A percentile compares a stretch with the other conserved stretches of the same genome.
phyloP scores from a whole-genome alignment of 208 protist genomes.

The Novymonas esmeraldas region DNA sequence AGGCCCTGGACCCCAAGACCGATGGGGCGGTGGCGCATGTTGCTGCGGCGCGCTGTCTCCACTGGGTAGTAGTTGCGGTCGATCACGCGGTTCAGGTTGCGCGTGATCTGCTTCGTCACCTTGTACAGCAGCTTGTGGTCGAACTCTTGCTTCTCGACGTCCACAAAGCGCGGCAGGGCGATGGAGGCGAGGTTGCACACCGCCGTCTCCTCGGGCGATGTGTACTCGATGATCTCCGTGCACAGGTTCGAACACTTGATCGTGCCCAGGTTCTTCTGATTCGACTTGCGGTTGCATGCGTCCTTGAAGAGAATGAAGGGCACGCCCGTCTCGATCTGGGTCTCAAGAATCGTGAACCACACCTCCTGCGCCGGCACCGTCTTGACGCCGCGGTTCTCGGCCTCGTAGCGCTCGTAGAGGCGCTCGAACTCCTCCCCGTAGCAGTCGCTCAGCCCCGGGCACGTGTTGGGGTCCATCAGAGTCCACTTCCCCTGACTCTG shows the following conservation, averaged over 20 bases:
- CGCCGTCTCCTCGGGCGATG: constrained; percentile 96
- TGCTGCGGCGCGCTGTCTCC: constrained; percentile 93
- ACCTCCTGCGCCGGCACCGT: constrained; percentile 96
- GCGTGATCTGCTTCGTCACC: constrained; percentile 94
- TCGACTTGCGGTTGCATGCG: constrained; percentile 98
- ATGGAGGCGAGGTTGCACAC: constrained; percentile 99
- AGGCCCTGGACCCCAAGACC: constrained; percentile 99
- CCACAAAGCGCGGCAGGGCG: constrained; percentile 97
- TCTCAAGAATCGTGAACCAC: constrained; percentile 98
- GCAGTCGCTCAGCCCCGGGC: constrained; percentile 94
- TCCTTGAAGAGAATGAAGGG: constrained; percentile 99
- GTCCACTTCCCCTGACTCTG: constrained; percentile 95
- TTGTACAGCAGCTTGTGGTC: constrained; percentile 91
- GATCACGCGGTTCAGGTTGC: constrained; percentile 99
- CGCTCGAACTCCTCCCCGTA: constrained; percentile 97
- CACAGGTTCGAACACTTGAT: constrained; percentile 99
- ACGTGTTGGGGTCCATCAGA: constrained; percentile 98
- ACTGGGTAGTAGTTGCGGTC: constrained; percentile 99
- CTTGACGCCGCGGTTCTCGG: constrained; percentile 83
- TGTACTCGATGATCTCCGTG: constrained; percentile 99
- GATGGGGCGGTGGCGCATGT: constrained; percentile 98
- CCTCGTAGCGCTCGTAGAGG: constrained; percentile 95
- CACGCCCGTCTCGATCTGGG: constrained; percentile 99
- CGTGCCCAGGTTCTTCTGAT: constrained; percentile 99
- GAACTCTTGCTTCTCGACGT: constrained; percentile 70